Evolutionary conservation across 805 yeast genomes (phyloP).

Genomic region (Metschnikowia similis): DNA sequence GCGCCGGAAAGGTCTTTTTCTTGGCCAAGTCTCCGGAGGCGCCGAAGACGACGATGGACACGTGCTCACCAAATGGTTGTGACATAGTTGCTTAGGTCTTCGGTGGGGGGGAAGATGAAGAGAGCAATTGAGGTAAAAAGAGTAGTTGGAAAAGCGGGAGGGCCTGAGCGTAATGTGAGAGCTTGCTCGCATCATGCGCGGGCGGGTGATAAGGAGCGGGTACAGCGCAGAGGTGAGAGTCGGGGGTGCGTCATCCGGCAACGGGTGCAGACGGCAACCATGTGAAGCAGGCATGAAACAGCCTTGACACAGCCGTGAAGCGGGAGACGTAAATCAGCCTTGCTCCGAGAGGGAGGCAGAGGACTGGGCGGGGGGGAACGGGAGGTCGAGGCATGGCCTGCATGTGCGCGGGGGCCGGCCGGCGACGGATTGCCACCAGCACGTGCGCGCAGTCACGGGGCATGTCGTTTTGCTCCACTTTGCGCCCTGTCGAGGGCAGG

Average conservation of each 20-base stretch:
- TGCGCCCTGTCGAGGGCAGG: no score
- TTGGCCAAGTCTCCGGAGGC: slow-evolving; percentile 95
- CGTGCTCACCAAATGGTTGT: slow-evolving; percentile 55
- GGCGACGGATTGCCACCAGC: no score
- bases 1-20: slow-evolving; percentile 90
- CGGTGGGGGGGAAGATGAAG: not conserved
- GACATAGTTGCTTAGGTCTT: slow-evolving; percentile 16
- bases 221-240: no score
- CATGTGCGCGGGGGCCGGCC: no score
- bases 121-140: not conserved
- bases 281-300: not conserved
- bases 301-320: not conserved
- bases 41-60: slow-evolving; percentile 79
- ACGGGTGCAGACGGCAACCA: not conserved
- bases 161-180: not conserved
- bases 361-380: no score
- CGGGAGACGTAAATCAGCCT: no score
- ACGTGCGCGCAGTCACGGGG: no score
- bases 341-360: no score
- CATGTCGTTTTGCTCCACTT: no score
- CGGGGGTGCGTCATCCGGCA: not conserved
- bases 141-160: not conserved
- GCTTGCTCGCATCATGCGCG: not conserved
- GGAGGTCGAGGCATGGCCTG: no score
- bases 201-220: slow-evolving; percentile 2